These are phyloP conservation scores for Epichloe aotearoae DNA, from an alignment of 2,329 filamentous ascomycete genomes.

Conservation along the genomic window DNA sequence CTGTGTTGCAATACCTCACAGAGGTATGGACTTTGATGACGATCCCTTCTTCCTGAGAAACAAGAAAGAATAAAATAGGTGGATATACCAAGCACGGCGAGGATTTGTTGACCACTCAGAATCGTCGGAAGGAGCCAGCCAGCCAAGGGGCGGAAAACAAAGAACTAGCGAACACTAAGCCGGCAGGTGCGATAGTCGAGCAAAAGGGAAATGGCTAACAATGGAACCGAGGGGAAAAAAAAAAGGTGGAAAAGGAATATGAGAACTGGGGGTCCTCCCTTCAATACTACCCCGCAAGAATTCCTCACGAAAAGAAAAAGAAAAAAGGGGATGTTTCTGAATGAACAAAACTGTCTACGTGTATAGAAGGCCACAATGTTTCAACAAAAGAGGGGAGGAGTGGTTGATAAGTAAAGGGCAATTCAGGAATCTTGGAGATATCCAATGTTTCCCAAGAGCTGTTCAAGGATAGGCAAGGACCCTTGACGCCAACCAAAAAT, in stretches of 20 bases:
- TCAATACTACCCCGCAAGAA: conserved; percentile 3
- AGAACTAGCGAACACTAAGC: conserved; percentile 3
- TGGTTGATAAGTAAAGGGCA: background rate
- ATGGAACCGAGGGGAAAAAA: background rate
- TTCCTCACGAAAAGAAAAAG: background rate
- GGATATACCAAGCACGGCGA: background rate
- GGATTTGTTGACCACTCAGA: background rate
- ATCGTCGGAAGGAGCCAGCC: background rate
- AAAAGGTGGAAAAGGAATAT: background rate
- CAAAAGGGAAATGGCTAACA: background rate
- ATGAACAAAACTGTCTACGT: background rate
- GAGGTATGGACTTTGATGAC: conserved; percentile 1
- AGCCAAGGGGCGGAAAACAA: background rate
- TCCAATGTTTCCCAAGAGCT: background rate
- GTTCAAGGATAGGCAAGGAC: background rate
- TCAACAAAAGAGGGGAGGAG: background rate
- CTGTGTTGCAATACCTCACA: background rate
- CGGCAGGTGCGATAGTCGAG: conserved; percentile 2
- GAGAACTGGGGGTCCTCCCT: background rate
- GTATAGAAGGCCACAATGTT: too few relatives aligned
- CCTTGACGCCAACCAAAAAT: background rate
- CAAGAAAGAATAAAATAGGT: background rate
- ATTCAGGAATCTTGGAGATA: background rate
- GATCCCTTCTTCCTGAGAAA: background rate
- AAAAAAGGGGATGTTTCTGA: background rate